A percentile compares a stretch with the other conserved stretches of the same genome.
These are phyloP conservation scores for Leishmania guyanensis DNA, from an alignment of 208 protist genomes.

Conservation along the genomic window DNA sequence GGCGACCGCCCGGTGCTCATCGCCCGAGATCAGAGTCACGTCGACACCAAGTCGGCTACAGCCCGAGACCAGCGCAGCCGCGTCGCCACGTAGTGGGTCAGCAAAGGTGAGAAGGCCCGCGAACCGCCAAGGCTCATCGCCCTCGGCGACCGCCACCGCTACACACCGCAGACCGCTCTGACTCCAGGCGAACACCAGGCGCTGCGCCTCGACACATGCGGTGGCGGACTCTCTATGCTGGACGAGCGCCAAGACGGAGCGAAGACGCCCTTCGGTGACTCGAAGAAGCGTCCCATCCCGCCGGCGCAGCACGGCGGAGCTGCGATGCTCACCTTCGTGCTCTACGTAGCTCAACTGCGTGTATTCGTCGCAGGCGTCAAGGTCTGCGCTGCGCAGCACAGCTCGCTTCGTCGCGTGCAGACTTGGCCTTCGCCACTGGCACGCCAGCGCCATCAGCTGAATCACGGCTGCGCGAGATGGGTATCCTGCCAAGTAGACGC, in stretches of 20 bases:
- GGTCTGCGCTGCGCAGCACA: conserved; percentile 55
- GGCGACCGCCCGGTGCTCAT: conserved; percentile 21
- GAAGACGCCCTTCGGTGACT: conserved; percentile 70
- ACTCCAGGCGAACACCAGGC: conserved; percentile 15
- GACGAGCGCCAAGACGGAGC: conserved; percentile 56
- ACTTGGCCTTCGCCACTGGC: conserved; percentile 73
- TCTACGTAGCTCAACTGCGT: conserved; percentile 46
- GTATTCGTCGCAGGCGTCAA: conserved; percentile 61
- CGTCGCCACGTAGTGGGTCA: conserved; percentile 74
- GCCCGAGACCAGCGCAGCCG: conserved; percentile 35
- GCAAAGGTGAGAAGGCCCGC: conserved; percentile 85
- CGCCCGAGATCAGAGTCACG: conserved; percentile 94
- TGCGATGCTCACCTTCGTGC: conserved; percentile 35
- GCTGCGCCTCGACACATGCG: conserved; percentile 20
- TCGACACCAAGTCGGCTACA: conserved; percentile 69
- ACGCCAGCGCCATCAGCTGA: conserved; percentile 65
- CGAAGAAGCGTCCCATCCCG: conserved; percentile 58
- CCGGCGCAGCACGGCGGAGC: conserved; percentile 46
- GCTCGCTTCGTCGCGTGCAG: conserved; percentile 65
- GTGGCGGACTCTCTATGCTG: conserved; percentile 24
- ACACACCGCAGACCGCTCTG: conserved; percentile 56
- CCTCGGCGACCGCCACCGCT: conserved; percentile 43
- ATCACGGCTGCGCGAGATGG: conserved; percentile 44
- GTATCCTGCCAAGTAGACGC: conserved; percentile 39
- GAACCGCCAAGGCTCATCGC: conserved; percentile 56